phyloP scores from a whole-genome alignment of 2,329 filamentous ascomycete species.

The Colletotrichum sp. region DNA sequence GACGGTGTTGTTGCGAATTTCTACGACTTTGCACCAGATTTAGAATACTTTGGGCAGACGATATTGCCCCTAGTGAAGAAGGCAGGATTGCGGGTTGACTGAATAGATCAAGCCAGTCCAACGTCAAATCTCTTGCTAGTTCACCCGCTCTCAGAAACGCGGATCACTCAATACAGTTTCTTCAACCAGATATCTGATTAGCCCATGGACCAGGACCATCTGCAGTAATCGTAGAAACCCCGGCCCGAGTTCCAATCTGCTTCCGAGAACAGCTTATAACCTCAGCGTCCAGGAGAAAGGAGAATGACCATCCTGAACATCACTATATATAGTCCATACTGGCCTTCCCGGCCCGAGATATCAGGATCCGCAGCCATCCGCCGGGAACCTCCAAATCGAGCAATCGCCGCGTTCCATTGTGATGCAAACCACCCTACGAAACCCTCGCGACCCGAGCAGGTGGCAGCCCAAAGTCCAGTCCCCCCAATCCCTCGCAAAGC shows the following conservation, averaged over 20 bases:
- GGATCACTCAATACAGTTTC: rapidly evolving
- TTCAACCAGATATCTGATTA: not conserved
- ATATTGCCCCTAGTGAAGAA: not conserved
- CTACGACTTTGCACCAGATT: not conserved
- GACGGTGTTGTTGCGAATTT: not conserved
- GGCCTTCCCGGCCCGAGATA: not conserved
- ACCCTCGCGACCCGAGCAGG: not conserved
- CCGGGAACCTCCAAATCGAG: not conserved
- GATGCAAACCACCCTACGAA: rapidly evolving
- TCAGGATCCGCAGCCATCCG: not conserved
- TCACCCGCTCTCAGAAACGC: not conserved
- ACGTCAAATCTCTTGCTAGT: not conserved
- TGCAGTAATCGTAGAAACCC: rapidly evolving
- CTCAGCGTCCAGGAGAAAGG: not conserved
- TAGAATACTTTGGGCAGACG: not conserved
- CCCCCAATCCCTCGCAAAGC: not conserved
- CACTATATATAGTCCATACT: not conserved
- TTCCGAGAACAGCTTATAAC: not conserved
- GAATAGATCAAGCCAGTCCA: not conserved
- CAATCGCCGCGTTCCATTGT: not conserved
- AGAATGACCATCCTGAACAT: not conserved
- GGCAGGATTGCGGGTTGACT: not conserved
- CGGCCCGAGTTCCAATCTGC: rapidly evolving
- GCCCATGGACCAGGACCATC: rapidly evolving
- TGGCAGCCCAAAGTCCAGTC: not conserved